Base-by-base conservation (phyloP, 2,329 filamentous ascomycete genomes). In the Aulographum hederae region DNA sequence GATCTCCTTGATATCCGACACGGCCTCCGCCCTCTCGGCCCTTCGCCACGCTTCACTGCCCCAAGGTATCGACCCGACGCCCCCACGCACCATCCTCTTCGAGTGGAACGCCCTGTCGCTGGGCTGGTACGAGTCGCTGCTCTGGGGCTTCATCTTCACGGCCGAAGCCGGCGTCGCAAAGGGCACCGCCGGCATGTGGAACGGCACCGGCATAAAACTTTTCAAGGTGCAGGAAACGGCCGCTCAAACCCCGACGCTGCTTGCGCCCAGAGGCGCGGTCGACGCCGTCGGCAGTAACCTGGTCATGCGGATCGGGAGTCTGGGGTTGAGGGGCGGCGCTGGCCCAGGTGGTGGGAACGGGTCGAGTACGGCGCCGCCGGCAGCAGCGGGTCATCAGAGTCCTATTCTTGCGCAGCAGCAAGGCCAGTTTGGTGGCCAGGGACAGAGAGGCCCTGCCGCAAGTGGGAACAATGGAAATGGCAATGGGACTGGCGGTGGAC, bases 141-240 rank as follows among this genome's bases (percentile, higher is more conserved):
- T 98, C 6, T 98, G 89, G 89, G 76, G 82, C 12, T 80, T 94
- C 43, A 73, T 94, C 32, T 95, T 94, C 50, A 74, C 78, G 18
- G 76, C 74, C 44, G 89, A 98, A 57, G 81, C 93, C 73, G 73
- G 84, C 35, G 71, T 86, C 18, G 71, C 77, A 1, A 85, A 78
- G 47, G 85, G 85, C 18, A 84, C 79, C 2, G 80, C 85, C 20
- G 86, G 89, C 5, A 74, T 94, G 2, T 98, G 89, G 86, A 94
- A 86, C 46, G 79, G 82, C 21, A 95, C 89, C 1, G 63, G 64
- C 2, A 81, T 98, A 50, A 78, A 77, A 48, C 61, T 98, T 11
- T 98, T 98, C 57, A 74, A 73, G 31, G 84, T 94, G 3, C 82
- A 92, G 51, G 80, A 91, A 48, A 79, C 78, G 12, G 78, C 76